Base-by-base conservation (phyloP, 768 basidiomycete genomes). In the Auriculariales sp. region DNA sequence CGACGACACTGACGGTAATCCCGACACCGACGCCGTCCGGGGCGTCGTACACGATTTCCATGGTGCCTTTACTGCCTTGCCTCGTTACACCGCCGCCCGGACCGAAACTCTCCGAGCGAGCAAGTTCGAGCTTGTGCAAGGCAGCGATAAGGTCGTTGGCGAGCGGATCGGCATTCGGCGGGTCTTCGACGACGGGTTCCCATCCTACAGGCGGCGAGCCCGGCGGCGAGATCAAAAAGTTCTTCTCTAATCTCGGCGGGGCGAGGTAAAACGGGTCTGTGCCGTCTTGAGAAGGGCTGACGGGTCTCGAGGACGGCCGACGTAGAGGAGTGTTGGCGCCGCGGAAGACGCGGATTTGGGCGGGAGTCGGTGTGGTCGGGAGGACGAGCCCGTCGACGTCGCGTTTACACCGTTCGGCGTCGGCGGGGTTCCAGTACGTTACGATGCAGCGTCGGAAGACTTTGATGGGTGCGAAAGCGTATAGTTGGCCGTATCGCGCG, bases 141-240 rank as follows among this genome's bases (percentile, higher is more conserved):
- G 94, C 94, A 10, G 70, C 59, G 25, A 90, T 84, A 54, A 98
- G 74, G 61, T 98, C 94, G 22, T 85, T 79, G 0, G 94, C 94
- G 24, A 95, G 75, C 3, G 91, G 83, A 2, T 74, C 66, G 2
- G 68, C 61, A 59, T 97, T 97, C 0, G 94, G 94, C 15, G 90
- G 88, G 6, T 93, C 91, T 64, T 98, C 94, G 46, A 70, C 70
- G 50, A 92, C 76, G 22, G 75, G 90, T 60, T 95, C 91, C 95
- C 95, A 99, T 2, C 93, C 95, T 1, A 93, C 81, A 0, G 95
- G 95, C 0, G 95, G 95, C 0, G 92, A 95, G 3, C 95, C 95
- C 3, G 95, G 95, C 0, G 95, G 95, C 0, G 95, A 98, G 54
- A 99, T 93, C 44, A 99, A 74, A 66, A 97, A 98, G 67, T 98